Evolutionary conservation across 2,329 filamentous ascomycete species (phyloP).

Genomic region (Ilyonectria destructans): DNA sequence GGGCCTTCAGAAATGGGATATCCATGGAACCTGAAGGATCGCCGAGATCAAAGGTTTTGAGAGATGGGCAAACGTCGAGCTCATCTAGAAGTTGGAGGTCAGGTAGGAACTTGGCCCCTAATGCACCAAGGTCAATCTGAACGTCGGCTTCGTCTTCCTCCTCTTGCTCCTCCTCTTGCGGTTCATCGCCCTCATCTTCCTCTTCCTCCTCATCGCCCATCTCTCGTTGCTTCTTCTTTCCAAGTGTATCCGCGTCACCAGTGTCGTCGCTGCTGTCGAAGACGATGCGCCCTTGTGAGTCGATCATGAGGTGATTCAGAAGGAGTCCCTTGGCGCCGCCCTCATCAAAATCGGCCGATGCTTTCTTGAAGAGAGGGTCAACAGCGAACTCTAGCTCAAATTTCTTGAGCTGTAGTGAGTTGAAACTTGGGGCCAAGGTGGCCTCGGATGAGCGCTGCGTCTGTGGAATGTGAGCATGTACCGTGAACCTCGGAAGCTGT

Average conservation of each 20-base stretch:
- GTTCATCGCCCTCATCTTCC: conserved; percentile 44
- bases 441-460: conserved; percentile 88
- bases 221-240: conserved; percentile 58
- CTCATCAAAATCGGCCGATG: conserved; percentile 98
- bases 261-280: conserved; percentile 98
- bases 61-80: conserved; percentile 93
- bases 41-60: conserved; percentile 94
- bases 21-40: conserved; percentile 88
- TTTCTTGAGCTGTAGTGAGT: conserved; percentile 93
- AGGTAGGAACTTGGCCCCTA: conserved; percentile 89
- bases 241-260: conserved; percentile 63
- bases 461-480: conserved; percentile 52
- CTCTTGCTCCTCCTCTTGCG: conserved; percentile 59
- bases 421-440: conserved; percentile 92
- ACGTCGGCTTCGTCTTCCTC: conserved; percentile 68
- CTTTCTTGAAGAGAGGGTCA: conserved; percentile 99
- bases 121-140: conserved; percentile 83
- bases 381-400: conserved; percentile 97
- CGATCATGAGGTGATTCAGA: conserved; percentile 97
- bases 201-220: conserved; percentile 59
- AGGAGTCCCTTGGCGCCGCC: conserved; percentile 96
- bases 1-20: conserved; percentile 91
- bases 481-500: neutral
- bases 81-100: conserved; percentile 83
- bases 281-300: conserved; percentile 91